Evolutionary conservation across 176 grass and related monocot genomes (phyloP), one percentile per base, ranked within the genome.

Genomic region (Juncus inflexus): DNA sequence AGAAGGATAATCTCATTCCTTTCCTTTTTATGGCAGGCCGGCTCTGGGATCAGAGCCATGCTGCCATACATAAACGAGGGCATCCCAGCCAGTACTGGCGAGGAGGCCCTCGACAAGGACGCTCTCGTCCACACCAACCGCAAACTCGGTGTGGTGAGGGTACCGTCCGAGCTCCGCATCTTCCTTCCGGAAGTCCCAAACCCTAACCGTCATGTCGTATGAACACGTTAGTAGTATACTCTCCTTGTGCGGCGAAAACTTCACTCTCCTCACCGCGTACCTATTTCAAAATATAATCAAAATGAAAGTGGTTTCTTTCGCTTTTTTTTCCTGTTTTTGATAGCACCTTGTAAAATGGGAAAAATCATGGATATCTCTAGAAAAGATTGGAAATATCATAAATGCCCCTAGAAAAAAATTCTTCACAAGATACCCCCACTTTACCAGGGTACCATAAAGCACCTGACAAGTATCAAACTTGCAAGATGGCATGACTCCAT

Each of bases 171-270:
- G 76, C 15, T 83, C 73, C 1, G 87, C 76, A 16, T 96, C 87
- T 63, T 96, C 91, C 37, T 70, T 78, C n/a, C 81, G 76, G 64
- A 87, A 90, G 69, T 96, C 91, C 91, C 91, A 96, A 76, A 96
- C 76, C 60, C 84, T 81, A 8, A 96, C 87, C 2, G 91, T 85
- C 91, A 96, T 96, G 69, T 96, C 84, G 49, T 96, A 96, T 74
- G 91, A 96, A 76, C 87, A 85, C 53, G 87, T 87, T 69, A 96
- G 64, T 35, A 96, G 73, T 38, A 96, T 15, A 6, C 78, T 89
- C 76, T 96, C 86, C 0, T 76, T 70, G 58, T 90, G 91, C 11
- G 87, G 91, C 2, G 91, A 96, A 72, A 96, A 96, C 54, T 66
- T 73, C 42, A 96, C 79, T 54, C 78, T 82, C 78, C 86, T 89